Evolutionary conservation across 352 stramenopile species (phyloP).

Genomic region (Phytophthora sp.): DNA sequence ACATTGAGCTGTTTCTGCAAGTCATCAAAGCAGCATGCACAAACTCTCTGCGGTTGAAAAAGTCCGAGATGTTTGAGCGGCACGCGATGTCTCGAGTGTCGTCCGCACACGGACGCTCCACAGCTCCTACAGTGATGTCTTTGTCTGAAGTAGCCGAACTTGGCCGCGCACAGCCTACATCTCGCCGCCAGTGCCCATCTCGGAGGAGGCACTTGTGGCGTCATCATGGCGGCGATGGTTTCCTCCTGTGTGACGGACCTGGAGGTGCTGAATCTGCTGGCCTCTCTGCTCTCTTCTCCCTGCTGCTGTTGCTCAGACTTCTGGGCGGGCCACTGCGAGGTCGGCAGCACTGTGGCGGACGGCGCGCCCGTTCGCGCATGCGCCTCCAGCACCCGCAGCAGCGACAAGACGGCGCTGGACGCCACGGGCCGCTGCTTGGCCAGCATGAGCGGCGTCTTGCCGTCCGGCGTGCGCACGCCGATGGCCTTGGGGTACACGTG

Average conservation of each 20-base stretch:
- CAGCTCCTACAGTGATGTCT: conserved; percentile 88
- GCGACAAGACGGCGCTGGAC: conserved; percentile 21
- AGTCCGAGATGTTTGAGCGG: conserved; percentile 66
- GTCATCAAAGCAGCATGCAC: conserved; percentile 58
- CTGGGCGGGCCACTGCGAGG: conserved; percentile 7
- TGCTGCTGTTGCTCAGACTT: conserved; percentile 11
- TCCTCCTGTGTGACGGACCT: conserved; percentile 29
- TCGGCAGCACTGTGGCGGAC: conserved; percentile 13
- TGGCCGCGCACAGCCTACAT: conserved; percentile 71
- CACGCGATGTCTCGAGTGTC: conserved; percentile 65
- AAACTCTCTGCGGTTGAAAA: conserved; percentile 71
- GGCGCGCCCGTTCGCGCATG: conserved; percentile 22
- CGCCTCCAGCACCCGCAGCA: conserved; percentile 50
- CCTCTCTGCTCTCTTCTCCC: neutral
- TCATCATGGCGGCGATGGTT: conserved; percentile 29
- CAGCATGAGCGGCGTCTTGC: conserved; percentile 48
- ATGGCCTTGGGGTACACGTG: conserved; percentile 71
- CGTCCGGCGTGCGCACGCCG: conserved; percentile 51
- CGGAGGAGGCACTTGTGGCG: conserved; percentile 27
- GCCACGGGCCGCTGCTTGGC: conserved; percentile 47
- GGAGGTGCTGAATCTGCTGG: conserved; percentile 12
- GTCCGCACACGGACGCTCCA: conserved; percentile 77
- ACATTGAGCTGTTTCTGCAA: conserved; percentile 60
- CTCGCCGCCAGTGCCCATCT: conserved; percentile 62
- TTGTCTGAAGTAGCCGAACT: conserved; percentile 80